A percentile compares a stretch with the other conserved stretches of the same genome.
Conservation (phyloP, 164 flowering plant genomes). For the Tetracentron sinense region DNA sequence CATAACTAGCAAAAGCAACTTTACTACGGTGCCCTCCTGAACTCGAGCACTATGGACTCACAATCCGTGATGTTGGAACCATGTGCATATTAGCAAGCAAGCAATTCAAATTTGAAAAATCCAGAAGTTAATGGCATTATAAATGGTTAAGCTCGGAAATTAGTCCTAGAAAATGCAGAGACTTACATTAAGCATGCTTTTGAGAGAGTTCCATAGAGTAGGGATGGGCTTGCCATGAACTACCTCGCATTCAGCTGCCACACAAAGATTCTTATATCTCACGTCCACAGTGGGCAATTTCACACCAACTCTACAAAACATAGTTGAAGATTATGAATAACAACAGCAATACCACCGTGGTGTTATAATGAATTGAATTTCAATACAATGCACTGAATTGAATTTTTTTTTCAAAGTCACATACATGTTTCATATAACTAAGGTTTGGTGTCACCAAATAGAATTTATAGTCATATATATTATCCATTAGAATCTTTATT, state of each 20-base stretch:
- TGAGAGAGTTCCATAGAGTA: constrained; percentile 62
- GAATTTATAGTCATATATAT: too few species aligned
- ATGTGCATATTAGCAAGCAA: not conserved
- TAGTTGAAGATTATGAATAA: not conserved
- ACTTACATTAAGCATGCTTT: constrained; percentile 47
- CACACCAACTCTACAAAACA: constrained; percentile 54
- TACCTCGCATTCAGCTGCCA: constrained; percentile 65
- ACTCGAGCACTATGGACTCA: not conserved
- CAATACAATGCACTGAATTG: not conserved
- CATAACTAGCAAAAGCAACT: not conserved
- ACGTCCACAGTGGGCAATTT: constrained; percentile 65
- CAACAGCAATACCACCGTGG: not conserved
- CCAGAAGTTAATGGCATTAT: not conserved
- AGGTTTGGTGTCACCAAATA: too few species aligned
- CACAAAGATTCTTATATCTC: constrained; percentile 43
- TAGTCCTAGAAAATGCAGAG: not conserved
- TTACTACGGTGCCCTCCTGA: not conserved
- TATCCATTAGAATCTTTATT: too few species aligned
- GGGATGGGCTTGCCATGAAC: constrained; percentile 76
- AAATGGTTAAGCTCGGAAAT: not conserved
- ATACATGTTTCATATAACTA: too few species aligned
- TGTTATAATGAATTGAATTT: not conserved
- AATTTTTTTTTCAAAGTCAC: too few species aligned
- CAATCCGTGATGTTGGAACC: not conserved
- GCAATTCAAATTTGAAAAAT: too few species aligned